Evolutionary conservation across 2,329 filamentous ascomycete species (phyloP).

Genomic region (Fusarium gaditjirri): DNA sequence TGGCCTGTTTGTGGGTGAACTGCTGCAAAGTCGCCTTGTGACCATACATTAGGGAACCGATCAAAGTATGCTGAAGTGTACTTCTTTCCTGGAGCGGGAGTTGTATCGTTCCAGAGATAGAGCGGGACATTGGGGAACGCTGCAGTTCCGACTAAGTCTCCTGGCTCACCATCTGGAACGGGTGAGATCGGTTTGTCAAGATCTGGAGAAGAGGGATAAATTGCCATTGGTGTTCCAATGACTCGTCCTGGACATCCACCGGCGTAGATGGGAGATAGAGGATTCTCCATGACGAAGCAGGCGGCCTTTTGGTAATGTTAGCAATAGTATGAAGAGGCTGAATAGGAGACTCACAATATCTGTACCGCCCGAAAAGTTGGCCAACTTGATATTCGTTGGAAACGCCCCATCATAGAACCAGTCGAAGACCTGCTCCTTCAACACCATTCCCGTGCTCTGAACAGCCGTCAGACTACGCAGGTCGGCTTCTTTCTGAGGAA

Average conservation of each 20-base stretch:
- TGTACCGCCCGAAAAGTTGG: constrained; percentile 81
- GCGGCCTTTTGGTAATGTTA: constrained; percentile 56
- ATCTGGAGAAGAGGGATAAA: constrained; percentile 66
- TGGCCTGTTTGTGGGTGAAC: constrained; percentile 75
- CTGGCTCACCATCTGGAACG: constrained; percentile 69
- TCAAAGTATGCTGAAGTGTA: constrained; percentile 71
- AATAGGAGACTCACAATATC: constrained; percentile 68
- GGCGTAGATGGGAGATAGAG: constrained; percentile 72
- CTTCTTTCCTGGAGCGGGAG: constrained; percentile 61
- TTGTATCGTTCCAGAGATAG: constrained; percentile 69
- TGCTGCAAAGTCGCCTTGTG: constrained; percentile 83
- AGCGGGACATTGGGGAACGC: constrained; percentile 82
- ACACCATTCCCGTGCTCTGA: constrained; percentile 82
- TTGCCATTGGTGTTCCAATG: constrained; percentile 61
- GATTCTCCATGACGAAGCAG: constrained; percentile 73
- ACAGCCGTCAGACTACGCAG: constrained; percentile 70
- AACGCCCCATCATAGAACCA: constrained; percentile 82
- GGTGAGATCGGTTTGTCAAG: constrained; percentile 56
- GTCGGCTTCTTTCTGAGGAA: constrained; percentile 70
- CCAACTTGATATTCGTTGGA: constrained; percentile 71
- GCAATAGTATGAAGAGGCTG: neutral
- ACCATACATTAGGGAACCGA: constrained; percentile 77
- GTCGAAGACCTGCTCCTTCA: constrained; percentile 79
- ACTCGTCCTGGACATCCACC: constrained; percentile 63
- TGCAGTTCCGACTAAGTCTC: constrained; percentile 77